Evolutionary conservation across 345 rosid genomes (phyloP).

Genomic region (Brassica napus): Da-Ae NC_063446.1:23430501-23431000

Average conservation of each 20-base stretch:
- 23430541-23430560: neutral
- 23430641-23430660: constrained; percentile 96
- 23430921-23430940: constrained; percentile 86
- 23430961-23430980: constrained; percentile 89
- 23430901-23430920: constrained; percentile 96
- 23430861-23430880: constrained; percentile 3
- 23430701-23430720: constrained; percentile 86
- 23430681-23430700: constrained; percentile 87
- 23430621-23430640: constrained; percentile 83
- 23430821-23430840: constrained; percentile 62
- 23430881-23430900: constrained; percentile 24
- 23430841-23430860: neutral
- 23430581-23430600: constrained; percentile 92
- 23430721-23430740: constrained; percentile 84
- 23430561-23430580: constrained; percentile 10
- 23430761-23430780: constrained; percentile 84
- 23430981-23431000: constrained; percentile 81
- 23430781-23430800: constrained; percentile 73
- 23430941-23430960: constrained; percentile 82
- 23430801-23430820: constrained; percentile 76
- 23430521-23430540: neutral
- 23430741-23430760: constrained; percentile 67
- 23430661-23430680: constrained; percentile 89
- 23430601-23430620: constrained; percentile 80
- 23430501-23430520: constrained; percentile 47